A percentile compares a stretch with the other conserved stretches of the same genome.
Conservation (phyloP, 495 filamentous ascomycete genomes). For the Aspergillus biplanus region DNA sequence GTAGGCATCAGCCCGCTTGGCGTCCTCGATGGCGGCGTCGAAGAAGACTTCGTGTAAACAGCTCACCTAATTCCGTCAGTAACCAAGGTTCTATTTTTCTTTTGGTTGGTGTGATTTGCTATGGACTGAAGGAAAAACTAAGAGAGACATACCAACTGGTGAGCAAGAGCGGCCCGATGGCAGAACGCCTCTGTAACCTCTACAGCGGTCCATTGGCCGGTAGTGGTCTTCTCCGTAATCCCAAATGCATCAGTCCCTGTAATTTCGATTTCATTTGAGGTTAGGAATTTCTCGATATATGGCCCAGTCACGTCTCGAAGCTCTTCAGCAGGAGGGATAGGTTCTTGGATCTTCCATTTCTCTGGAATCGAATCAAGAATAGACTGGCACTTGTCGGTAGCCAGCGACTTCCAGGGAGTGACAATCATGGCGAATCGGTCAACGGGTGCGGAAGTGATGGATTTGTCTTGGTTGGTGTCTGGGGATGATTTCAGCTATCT, state of each 20-base stretch:
- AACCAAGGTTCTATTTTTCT: not conserved
- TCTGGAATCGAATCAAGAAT: conserved; percentile 58
- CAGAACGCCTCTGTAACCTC: conserved; percentile 61
- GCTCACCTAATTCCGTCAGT: conserved; percentile 43
- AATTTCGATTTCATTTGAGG: conserved; percentile 57
- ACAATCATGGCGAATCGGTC: not conserved
- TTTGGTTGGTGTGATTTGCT: no score
- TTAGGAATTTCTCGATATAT: conserved; percentile 62
- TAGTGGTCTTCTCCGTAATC: conserved; percentile 51
- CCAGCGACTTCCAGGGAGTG: conserved; percentile 48
- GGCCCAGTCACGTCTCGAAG: conserved; percentile 64
- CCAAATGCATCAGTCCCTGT: conserved; percentile 57
- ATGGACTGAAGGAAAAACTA: not conserved
- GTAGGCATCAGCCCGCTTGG: conserved; percentile 62
- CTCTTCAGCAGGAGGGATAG: conserved; percentile 52
- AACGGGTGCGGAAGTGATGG: not conserved
- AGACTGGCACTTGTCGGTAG: conserved; percentile 54
- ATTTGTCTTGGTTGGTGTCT: not conserved
- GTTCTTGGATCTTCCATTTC: conserved; percentile 56
- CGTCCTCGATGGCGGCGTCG: conserved; percentile 60
- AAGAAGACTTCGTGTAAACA: conserved; percentile 69
- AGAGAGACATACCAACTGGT: conserved; percentile 51
- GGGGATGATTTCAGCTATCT: no score
- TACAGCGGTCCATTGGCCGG: conserved; percentile 48
- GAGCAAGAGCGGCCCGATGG: conserved; percentile 58